A percentile compares a stretch with the other conserved stretches of the same genome.
These are phyloP conservation scores for Cladophialophora immunda DNA, from an alignment of 2,329 filamentous ascomycete genomes.

Conservation along the genomic window DNA sequence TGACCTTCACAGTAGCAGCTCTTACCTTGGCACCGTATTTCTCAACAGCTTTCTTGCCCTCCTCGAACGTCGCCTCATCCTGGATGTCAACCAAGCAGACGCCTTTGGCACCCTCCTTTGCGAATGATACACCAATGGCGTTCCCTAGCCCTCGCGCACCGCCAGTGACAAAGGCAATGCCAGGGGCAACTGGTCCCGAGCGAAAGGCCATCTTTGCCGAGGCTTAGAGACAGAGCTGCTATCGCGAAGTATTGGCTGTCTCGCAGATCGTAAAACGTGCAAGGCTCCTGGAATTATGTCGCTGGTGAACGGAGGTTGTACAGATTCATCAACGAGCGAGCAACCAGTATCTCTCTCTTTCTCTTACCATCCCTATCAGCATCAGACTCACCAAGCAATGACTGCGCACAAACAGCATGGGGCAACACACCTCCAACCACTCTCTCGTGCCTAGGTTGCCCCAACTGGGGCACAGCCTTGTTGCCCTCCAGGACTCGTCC, in stretches of 20 bases:
- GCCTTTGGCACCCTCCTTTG: slow-evolving; percentile 48
- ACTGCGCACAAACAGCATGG: not conserved
- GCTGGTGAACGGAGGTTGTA: not conserved
- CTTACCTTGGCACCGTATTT: slow-evolving; percentile 30
- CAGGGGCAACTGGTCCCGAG: slow-evolving; percentile 30
- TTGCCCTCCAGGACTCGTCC: not conserved
- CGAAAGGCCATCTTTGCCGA: slow-evolving; percentile 26
- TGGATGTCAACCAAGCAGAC: slow-evolving; percentile 46
- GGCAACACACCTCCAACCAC: not conserved
- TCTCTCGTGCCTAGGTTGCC: not conserved
- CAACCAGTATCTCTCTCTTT: not conserved
- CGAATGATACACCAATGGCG: slow-evolving; percentile 47
- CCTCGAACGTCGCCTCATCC: slow-evolving; percentile 29
- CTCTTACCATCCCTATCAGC: not conserved
- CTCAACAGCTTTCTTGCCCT: slow-evolving; percentile 30
- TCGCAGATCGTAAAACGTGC: not conserved
- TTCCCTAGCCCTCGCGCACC: slow-evolving; percentile 49
- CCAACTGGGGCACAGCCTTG: not conserved
- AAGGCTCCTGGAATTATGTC: not conserved
- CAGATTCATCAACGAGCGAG: not conserved
- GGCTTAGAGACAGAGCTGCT: not conserved
- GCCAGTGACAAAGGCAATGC: slow-evolving; percentile 49
- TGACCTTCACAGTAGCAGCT: too few species aligned
- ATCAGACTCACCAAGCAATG: not conserved
- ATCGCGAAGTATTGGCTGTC: not conserved